phyloP scores from a whole-genome alignment of 1,284 basidiomycete species.

The Singerocomus inundabilis region DNA sequence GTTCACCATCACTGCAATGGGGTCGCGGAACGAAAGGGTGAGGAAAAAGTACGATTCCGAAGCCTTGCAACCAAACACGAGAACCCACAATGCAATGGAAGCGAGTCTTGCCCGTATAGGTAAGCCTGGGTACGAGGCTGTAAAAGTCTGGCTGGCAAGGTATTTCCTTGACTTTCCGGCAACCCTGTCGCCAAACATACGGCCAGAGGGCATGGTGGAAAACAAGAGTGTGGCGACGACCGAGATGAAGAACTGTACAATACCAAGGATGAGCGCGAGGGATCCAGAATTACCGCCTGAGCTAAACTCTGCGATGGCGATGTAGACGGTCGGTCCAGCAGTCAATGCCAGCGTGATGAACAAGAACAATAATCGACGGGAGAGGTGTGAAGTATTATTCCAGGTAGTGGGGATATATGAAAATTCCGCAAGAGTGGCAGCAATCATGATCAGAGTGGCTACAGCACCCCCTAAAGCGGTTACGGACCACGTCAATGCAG shows the following conservation, averaged over 20 bases:
- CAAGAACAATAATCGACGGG: conserved; percentile 83
- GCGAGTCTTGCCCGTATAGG: conserved; percentile 61
- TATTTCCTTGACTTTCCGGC: conserved; percentile 92
- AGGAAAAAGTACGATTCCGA: conserved; percentile 95
- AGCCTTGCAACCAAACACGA: conserved; percentile 93
- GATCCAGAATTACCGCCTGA: conserved; percentile 56
- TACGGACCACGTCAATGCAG: conserved; percentile 85
- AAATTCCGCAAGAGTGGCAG: conserved; percentile 89
- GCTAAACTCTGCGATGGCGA: conserved; percentile 67
- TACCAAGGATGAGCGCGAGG: conserved; percentile 81
- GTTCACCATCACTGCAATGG: conserved; percentile 86
- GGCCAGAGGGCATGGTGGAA: conserved; percentile 84
- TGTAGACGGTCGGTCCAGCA: conserved; percentile 87
- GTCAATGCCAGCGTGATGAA: conserved; percentile 82
- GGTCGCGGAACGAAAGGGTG: conserved; percentile 88
- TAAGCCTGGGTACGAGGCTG: conserved; percentile 84
- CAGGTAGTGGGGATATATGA: conserved; percentile 95
- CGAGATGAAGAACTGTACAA: conserved; percentile 91
- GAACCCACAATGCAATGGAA: conserved; percentile 79
- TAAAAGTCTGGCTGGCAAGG: conserved; percentile 94
- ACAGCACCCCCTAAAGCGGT: conserved; percentile 89
- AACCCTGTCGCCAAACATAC: conserved; percentile 95
- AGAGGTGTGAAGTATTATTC: conserved; percentile 95
- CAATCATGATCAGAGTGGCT: conserved; percentile 89
- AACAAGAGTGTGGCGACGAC: conserved; percentile 81